A percentile compares a stretch with the other conserved stretches of the same genome.
Evolutionary conservation across 257 asterid species (phyloP).

Genomic region (Fraxinus pennsylvanica): DNA sequence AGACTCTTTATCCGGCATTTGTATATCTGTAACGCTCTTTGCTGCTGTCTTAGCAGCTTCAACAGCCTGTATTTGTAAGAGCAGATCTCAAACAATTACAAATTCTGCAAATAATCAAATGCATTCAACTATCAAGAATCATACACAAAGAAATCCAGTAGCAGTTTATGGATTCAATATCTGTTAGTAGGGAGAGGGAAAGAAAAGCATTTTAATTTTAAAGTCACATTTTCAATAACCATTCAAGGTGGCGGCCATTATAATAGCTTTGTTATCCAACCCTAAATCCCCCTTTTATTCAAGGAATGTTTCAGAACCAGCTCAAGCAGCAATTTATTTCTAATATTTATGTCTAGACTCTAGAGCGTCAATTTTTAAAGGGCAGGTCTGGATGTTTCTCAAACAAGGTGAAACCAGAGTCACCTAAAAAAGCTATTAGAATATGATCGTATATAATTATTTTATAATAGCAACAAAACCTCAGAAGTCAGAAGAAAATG

Average conservation of each 20-base stretch:
- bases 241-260: not conserved
- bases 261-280: not conserved
- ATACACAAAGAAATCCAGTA: not conserved
- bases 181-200: not conserved
- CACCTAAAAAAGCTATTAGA: not conserved
- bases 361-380: not conserved
- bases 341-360: not conserved
- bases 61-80: conserved; percentile 61
- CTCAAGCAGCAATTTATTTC: not conserved
- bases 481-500: not conserved
- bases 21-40: conserved; percentile 51
- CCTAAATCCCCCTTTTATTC: not conserved
- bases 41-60: conserved; percentile 78
- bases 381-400: not conserved
- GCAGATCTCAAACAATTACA: conserved; percentile 24
- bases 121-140: conserved; percentile 1
- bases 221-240: not conserved
- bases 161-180: not conserved
- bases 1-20: conserved; percentile 59
- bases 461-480: not conserved
- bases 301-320: not conserved
- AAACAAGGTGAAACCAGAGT: not conserved
- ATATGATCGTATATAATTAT: not conserved
- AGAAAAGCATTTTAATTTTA: not conserved
- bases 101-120: conserved; percentile 14